Conservation (phyloP, 2,329 filamentous ascomycete genomes). For the Sporothrix luriei region DNA sequence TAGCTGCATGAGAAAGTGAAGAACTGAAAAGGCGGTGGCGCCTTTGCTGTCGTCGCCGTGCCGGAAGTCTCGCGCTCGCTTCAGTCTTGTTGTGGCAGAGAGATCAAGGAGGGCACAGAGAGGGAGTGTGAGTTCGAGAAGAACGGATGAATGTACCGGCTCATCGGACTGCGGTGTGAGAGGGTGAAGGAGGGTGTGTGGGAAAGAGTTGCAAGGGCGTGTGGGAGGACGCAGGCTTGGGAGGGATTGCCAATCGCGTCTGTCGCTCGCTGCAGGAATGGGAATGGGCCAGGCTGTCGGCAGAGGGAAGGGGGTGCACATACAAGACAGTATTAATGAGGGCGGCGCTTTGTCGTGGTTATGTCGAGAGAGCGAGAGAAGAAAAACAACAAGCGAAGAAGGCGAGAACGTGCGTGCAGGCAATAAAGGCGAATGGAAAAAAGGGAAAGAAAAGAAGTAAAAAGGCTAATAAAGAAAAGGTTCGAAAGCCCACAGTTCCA, state of each 20-base stretch:
- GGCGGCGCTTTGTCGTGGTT: not conserved
- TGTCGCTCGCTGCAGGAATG: conserved; percentile 1
- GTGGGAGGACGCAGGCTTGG: conserved; percentile 34
- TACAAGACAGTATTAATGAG: conserved; percentile 26
- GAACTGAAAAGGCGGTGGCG: conserved; percentile 27
- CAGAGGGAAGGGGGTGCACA: not conserved
- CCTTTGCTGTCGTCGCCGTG: conserved; percentile 18
- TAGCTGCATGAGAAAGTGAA: conserved; percentile 18
- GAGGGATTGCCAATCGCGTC: conserved; percentile 11
- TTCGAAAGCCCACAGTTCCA: conserved; percentile 28
- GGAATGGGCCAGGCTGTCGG: conserved; percentile 22
- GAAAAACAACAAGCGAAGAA: not conserved
- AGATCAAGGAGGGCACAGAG: conserved; percentile 1
- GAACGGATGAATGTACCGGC: conserved; percentile 41
- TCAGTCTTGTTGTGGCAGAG: conserved; percentile 4
- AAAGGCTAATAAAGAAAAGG: not conserved
- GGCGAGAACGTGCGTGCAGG: not conserved
- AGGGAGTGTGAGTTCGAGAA: conserved; percentile 36
- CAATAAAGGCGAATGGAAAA: not conserved
- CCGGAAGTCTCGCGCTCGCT: not conserved
- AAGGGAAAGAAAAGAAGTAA: not conserved
- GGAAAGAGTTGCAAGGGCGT: conserved; percentile 32
- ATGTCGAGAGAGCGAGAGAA: conserved; percentile 17
- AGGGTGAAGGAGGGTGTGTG: conserved; percentile 36
- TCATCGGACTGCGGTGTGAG: conserved; percentile 39